A percentile compares a stretch with the other conserved stretches of the same genome.
These are phyloP conservation scores for Saccharomyces hybrid DNA, from an alignment of 1,139 yeast genomes.

Conservation along the genomic window DNA sequence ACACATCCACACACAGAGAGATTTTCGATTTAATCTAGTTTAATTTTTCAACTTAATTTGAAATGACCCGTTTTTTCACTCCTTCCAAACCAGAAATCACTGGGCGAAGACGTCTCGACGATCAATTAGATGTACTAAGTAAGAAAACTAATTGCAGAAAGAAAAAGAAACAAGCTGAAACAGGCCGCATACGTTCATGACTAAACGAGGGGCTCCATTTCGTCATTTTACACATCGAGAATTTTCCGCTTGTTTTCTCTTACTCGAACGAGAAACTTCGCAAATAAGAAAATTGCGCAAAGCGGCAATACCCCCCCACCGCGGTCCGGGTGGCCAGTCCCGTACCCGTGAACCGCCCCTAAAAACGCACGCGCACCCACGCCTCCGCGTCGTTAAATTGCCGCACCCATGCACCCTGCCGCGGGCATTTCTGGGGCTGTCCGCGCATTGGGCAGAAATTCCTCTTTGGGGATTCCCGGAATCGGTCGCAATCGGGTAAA, in stretches of 20 bases:
- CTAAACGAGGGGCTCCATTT: background rate
- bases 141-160: background rate
- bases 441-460: background rate
- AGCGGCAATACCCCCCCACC: background rate
- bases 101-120: no score
- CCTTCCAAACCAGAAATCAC: no score
- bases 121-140: background rate
- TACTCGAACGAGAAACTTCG: background rate
- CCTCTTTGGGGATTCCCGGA: background rate
- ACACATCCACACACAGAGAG: background rate
- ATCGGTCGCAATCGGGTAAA: background rate
- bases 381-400: background rate
- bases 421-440: background rate
- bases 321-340: background rate
- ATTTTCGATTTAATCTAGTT: background rate
- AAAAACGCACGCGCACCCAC: background rate
- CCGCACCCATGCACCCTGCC: background rate
- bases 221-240: background rate
- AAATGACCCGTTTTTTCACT: background rate
- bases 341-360: background rate
- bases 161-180: background rate
- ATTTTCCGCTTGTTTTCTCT: background rate
- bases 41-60: background rate
- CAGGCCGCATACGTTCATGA: no score
- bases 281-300: background rate